These are phyloP conservation scores for Cladochytrium tenue DNA, from an alignment of 371 early-diverging fungal genomes.

Conservation along the genomic window DNA sequence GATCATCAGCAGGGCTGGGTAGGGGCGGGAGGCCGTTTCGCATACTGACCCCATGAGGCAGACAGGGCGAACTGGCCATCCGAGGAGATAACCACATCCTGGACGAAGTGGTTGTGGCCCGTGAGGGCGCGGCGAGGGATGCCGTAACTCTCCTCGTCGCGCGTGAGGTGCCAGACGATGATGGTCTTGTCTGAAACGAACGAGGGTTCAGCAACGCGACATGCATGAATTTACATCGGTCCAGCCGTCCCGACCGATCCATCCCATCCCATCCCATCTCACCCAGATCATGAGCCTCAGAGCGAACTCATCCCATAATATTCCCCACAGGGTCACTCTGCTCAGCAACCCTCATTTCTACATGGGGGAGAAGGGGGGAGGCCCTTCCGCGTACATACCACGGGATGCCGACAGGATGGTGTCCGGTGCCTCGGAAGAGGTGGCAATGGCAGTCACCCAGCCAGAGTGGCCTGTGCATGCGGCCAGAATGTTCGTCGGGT, in stretches of 20 bases:
- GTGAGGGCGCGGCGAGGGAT: slow-evolving; percentile 83
- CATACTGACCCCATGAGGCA: slow-evolving; percentile 82
- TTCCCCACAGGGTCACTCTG: slow-evolving; percentile 16
- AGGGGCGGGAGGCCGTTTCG: too few species aligned
- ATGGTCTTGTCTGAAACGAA: slow-evolving; percentile 80
- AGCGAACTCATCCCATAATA: slow-evolving; percentile 26
- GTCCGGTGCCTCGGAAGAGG: slow-evolving; percentile 88
- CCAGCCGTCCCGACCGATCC: background rate
- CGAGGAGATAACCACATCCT: slow-evolving; percentile 94
- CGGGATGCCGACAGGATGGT: slow-evolving; percentile 90
- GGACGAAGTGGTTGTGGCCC: slow-evolving; percentile 97
- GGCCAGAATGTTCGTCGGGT: background rate
- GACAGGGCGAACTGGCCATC: slow-evolving; percentile 97
- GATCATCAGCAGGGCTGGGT: too few species aligned
- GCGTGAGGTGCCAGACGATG: slow-evolving; percentile 93
- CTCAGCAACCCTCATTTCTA: slow-evolving; percentile 2
- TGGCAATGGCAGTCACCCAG: slow-evolving; percentile 93
- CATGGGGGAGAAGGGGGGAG: background rate
- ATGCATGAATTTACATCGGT: too few species aligned
- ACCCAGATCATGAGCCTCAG: too few species aligned
- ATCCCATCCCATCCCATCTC: slow-evolving; percentile 10
- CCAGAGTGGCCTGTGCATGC: slow-evolving; percentile 66
- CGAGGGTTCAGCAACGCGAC: too few species aligned
- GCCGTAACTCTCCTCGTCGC: slow-evolving; percentile 91
- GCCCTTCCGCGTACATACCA: slow-evolving; percentile 55